Conservation (phyloP, 2,329 filamentous ascomycete species). For the Xenosphaeropsis pyriputrescens region DNA sequence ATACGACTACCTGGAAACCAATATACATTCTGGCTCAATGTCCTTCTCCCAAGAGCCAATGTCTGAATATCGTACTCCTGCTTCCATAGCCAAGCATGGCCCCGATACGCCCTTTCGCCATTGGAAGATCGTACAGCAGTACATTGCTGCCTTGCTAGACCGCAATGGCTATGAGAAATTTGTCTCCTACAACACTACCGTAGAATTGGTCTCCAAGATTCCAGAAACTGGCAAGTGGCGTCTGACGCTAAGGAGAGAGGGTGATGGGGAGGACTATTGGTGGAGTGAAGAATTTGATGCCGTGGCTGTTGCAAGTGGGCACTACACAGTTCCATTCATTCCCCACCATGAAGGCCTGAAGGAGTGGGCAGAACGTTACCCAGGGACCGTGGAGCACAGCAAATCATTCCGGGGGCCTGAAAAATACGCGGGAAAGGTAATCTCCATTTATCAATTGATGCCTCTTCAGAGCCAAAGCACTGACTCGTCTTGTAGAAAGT, state of each 20-base stretch:
- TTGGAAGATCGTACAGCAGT: constrained; percentile 39
- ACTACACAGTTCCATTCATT: constrained; percentile 50
- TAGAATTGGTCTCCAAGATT: constrained; percentile 39
- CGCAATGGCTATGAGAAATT: constrained; percentile 36
- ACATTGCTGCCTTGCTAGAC: constrained; percentile 34
- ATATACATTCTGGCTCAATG: constrained; percentile 45
- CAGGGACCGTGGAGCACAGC: constrained; percentile 45
- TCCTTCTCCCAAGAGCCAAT: constrained; percentile 42
- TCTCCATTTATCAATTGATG: too few species aligned
- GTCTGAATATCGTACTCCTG: constrained; percentile 24
- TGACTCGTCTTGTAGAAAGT: constrained; percentile 18
- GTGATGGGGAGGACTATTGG: constrained; percentile 35
- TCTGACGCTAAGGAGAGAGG: constrained; percentile 30
- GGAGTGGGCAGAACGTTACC: constrained; percentile 38
- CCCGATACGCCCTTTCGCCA: constrained; percentile 44
- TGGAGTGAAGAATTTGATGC: constrained; percentile 49
- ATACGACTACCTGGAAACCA: constrained; percentile 51
- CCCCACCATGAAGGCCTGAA: constrained; percentile 43
- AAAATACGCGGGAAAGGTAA: constrained; percentile 33
- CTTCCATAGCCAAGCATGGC: constrained; percentile 33
- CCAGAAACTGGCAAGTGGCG: constrained; percentile 30
- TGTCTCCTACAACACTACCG: constrained; percentile 41
- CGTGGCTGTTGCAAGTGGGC: constrained; percentile 50
- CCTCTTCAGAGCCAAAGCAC: too few species aligned
- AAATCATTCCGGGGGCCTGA: constrained; percentile 58